phyloP scores from a whole-genome alignment of 768 basidiomycete species.

The Suillus weaverae region DNA sequence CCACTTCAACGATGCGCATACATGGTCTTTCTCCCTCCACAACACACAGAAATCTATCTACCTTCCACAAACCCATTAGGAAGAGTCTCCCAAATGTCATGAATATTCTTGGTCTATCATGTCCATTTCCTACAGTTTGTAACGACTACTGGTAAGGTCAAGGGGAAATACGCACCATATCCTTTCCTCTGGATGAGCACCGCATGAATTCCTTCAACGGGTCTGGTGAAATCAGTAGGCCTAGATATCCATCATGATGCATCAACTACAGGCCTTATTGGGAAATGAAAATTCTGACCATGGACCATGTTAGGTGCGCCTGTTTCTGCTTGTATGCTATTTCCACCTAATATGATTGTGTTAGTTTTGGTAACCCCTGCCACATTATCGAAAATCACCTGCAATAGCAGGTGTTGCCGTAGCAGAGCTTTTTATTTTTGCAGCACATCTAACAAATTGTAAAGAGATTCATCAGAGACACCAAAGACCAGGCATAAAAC shows the following conservation, averaged over 20 bases:
- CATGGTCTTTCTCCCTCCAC: too few relatives aligned
- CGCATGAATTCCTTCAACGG: constrained; percentile 49
- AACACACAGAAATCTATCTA: too few relatives aligned
- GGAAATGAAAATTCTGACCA: constrained; percentile 52
- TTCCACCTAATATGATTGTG: not conserved
- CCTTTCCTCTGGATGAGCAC: constrained; percentile 62
- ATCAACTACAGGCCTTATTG: constrained; percentile 46
- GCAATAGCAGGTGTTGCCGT: constrained; percentile 60
- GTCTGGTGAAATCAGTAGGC: constrained; percentile 54
- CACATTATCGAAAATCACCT: constrained; percentile 48
- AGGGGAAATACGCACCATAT: constrained; percentile 50
- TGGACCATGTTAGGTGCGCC: constrained; percentile 32
- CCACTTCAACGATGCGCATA: too few relatives aligned
- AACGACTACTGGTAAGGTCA: constrained; percentile 37
- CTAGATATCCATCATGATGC: constrained; percentile 44
- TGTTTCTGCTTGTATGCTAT: not conserved
- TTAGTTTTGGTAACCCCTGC: constrained; percentile 59
- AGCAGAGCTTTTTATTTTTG: constrained; percentile 45
- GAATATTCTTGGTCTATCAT: too few relatives aligned
- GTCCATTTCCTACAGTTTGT: too few relatives aligned
- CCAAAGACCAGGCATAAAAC: constrained; percentile 58
- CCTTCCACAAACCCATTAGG: too few relatives aligned
- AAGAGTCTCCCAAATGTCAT: too few relatives aligned
- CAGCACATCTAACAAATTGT: constrained; percentile 50
- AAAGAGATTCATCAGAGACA: constrained; percentile 48